phyloP scores from a whole-genome alignment of 2,329 filamentous ascomycete species.

The Monosporascus sp. region DNA sequence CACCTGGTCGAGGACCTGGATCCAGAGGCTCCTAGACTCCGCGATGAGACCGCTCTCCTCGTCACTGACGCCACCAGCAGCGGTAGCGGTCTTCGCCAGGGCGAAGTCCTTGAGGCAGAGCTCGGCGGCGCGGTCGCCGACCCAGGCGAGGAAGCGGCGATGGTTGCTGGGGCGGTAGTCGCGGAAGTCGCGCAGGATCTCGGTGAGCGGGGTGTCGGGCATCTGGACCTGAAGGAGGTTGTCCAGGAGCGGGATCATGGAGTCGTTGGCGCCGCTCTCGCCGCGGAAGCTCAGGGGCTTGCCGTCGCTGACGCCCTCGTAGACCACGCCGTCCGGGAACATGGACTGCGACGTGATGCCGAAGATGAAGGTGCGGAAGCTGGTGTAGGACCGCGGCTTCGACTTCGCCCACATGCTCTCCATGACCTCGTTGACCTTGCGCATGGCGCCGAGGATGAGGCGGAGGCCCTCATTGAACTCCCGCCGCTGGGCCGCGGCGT shows the following conservation, averaged over 20 bases:
- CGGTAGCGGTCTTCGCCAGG: conserved; percentile 30
- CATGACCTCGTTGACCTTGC: conserved; percentile 73
- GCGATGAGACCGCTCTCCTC: conserved; percentile 39
- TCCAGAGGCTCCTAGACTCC: conserved; percentile 54
- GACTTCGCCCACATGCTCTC: conserved; percentile 90
- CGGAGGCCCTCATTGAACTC: conserved; percentile 60
- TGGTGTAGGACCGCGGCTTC: conserved; percentile 76
- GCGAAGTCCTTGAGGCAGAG: conserved; percentile 56
- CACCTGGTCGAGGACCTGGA: conserved; percentile 66
- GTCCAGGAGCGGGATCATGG: conserved; percentile 80
- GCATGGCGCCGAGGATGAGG: conserved; percentile 57
- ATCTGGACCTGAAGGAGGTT: conserved; percentile 81
- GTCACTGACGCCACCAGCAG: conserved; percentile 16
- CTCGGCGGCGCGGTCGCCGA: conserved; percentile 45
- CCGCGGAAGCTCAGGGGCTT: conserved; percentile 78
- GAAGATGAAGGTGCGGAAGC: conserved; percentile 94
- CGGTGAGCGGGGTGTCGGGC: conserved; percentile 83
- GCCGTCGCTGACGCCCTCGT: conserved; percentile 71
- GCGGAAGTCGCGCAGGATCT: conserved; percentile 83
- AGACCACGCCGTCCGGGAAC: conserved; percentile 89
- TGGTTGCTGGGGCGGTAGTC: conserved; percentile 87
- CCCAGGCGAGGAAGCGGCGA: conserved; percentile 73
- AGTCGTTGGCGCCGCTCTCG: conserved; percentile 90
- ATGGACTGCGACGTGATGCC: conserved; percentile 90
- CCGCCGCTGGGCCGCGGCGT: conserved; percentile 35